These are phyloP conservation scores for Mucuna pruriens DNA, from an alignment of 306 rosid species.

Conservation along the genomic window DNA sequence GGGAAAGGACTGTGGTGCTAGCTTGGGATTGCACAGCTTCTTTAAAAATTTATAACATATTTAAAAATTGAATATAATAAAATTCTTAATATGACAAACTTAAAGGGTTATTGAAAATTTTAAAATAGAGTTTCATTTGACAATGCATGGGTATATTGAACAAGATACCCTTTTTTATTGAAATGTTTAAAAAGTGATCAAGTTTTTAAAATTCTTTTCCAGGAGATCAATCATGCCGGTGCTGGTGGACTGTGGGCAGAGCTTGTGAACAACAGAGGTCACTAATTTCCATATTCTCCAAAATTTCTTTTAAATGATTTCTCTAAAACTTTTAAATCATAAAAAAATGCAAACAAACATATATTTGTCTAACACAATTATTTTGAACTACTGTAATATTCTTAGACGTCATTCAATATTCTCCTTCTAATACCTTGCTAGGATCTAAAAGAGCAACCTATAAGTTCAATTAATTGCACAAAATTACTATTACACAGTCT, in stretches of 20 bases:
- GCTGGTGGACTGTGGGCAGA: conserved; percentile 58
- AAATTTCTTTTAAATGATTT: background rate
- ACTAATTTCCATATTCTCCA: background rate
- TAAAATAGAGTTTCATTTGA: background rate
- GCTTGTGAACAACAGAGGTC: conserved; percentile 54
- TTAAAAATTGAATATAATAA: background rate
- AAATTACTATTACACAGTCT: background rate
- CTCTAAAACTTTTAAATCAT: background rate
- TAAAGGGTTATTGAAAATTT: background rate
- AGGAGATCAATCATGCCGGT: conserved; percentile 56
- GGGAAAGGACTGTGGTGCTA: background rate
- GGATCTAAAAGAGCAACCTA: background rate
- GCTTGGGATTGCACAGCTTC: background rate
- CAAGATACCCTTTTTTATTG: background rate
- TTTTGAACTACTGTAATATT: background rate
- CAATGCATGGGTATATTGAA: background rate
- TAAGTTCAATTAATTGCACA: background rate
- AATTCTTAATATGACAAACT: background rate
- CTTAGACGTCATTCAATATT: background rate
- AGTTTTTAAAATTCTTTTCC: conserved; percentile 14
- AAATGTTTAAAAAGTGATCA: background rate
- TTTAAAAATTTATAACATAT: no score
- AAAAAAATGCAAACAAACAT: background rate
- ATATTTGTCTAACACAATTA: background rate
- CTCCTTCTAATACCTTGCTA: background rate